These are phyloP conservation scores for Glomus cerebriforme DNA, from an alignment of 192 early-diverging fungal species.

Conservation along the genomic window DNA sequence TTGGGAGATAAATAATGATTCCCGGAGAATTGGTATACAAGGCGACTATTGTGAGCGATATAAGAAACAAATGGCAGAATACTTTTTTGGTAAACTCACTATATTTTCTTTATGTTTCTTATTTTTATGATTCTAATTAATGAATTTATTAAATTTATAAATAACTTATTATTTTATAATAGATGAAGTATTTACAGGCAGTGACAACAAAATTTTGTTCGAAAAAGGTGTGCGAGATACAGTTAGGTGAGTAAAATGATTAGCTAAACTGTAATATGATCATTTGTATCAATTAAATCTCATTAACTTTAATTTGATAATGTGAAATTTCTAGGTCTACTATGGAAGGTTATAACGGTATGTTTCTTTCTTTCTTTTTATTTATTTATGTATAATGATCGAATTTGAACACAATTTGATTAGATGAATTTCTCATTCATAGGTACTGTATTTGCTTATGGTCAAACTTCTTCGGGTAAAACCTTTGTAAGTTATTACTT, in stretches of 20 bases:
- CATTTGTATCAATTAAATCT: neutral
- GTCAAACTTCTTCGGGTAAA: constrained; percentile 96
- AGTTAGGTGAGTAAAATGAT: constrained; percentile 33
- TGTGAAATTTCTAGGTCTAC: constrained; percentile 33
- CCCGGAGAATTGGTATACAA: constrained; percentile 31
- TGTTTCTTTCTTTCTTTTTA: neutral
- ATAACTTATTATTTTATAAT: neutral
- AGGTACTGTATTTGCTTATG: constrained; percentile 98
- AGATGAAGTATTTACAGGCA: constrained; percentile 43
- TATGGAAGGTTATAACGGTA: constrained; percentile 95
- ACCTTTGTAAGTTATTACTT: constrained; percentile 60
- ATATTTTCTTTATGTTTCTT: neutral
- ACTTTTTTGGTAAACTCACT: constrained; percentile 38
- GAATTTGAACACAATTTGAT: neutral
- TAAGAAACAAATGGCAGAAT: constrained; percentile 39
- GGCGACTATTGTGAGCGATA: constrained; percentile 38
- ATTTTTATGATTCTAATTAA: neutral
- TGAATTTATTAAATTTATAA: neutral
- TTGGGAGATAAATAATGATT: constrained; percentile 42
- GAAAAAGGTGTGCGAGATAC: constrained; percentile 43
- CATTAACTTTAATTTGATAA: neutral
- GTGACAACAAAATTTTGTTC: constrained; percentile 48
- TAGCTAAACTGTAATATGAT: neutral
- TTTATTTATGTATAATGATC: too few relatives aligned
- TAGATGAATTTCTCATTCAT: neutral